Evolutionary conservation across 345 rosid genomes (phyloP), one percentile per base, ranked within the genome.

Genomic region (Erysimum cheiranthoides): DNA sequence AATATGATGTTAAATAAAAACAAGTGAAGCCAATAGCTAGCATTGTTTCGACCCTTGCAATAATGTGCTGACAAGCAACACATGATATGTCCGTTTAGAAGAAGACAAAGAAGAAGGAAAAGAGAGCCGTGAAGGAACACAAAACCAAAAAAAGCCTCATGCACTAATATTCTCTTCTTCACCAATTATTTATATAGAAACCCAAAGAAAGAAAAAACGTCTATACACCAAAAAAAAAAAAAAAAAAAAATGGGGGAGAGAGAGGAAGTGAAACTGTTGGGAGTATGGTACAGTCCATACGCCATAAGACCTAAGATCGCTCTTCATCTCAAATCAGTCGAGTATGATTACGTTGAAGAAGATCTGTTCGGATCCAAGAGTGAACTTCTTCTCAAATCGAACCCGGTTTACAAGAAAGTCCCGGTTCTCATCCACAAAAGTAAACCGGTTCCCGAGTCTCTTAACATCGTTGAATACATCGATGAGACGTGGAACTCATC

Each of bases 401-500:
- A 82, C 50, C 83, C 85, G 46, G 50, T 84, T 65, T 66, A 79
- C 51, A 82, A 77, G 80, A 73, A 82, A 60, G 66, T 84, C 17
- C 87, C 87, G 5, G 85, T 84, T 8, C 74, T 84, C 8, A 14
- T 77, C 59, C 87, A 80, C 71, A 66, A 62, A 1, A 73, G 60
- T 36, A 82, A 61, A 42, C 70, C 85, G 8, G 21, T 82, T 40
- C 35, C 65, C 21, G 85, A 84, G 66, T 50, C 71, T 50, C 71
- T 66, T 4, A 66, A 50, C 35, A 50, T 66, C n/a, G 60, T 50
- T 2, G 60, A 63, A 10, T 91, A 91, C 76, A 62, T 91, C 36
- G 91, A 91, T 18, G 93, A 86, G 78, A 66, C 46, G 18, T 91
- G 93, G 93, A 68, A 28, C 28, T 69, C 92, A 39, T 68, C 86